Percentiles rank a stretch among this genome's conserved stretches.
phyloP scores from a whole-genome alignment of 257 asterid species.

The Salvia rosmarinus region DNA sequence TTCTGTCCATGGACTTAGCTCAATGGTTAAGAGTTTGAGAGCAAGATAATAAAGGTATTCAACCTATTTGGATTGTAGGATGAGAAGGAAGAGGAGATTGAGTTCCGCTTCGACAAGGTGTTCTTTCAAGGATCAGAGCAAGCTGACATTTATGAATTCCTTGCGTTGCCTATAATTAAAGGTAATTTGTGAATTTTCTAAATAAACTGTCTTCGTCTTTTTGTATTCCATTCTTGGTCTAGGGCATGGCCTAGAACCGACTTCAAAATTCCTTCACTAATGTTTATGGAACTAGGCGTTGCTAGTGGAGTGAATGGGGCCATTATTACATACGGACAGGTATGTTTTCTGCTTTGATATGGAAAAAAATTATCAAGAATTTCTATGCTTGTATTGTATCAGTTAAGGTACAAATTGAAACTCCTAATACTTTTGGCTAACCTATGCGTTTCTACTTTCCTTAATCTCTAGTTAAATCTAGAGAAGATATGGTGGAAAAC shows the following conservation, averaged over 20 bases:
- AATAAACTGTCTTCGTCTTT: not conserved
- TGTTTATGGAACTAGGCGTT: conserved; percentile 50
- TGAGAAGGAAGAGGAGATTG: conserved; percentile 74
- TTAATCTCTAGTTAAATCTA: not conserved
- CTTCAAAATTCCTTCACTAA: not conserved
- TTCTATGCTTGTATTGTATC: not conserved
- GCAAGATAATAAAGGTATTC: not conserved
- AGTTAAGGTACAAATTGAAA: not conserved
- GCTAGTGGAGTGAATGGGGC: conserved; percentile 75
- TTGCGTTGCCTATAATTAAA: conserved; percentile 67
- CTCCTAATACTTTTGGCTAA: not conserved
- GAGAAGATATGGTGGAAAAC: not conserved
- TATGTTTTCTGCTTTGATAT: conserved; percentile 35
- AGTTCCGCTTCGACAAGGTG: conserved; percentile 71
- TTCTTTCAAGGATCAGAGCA: conserved; percentile 82
- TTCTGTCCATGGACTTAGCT: no score
- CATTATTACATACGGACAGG: conserved; percentile 85
- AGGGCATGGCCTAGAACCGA: conserved; percentile 4
- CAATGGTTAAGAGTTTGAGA: no score
- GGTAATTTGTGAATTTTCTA: conserved; percentile 42
- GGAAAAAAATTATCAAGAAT: not conserved
- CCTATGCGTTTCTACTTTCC: not conserved
- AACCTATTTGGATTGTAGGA: conserved; percentile 46
- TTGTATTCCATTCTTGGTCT: conserved; percentile 9
- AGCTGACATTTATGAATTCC: conserved; percentile 63